Evolutionary conservation across 257 asterid genomes (phyloP), one percentile per base, ranked within the genome.

Genomic region (Solanum dulcamara): DNA sequence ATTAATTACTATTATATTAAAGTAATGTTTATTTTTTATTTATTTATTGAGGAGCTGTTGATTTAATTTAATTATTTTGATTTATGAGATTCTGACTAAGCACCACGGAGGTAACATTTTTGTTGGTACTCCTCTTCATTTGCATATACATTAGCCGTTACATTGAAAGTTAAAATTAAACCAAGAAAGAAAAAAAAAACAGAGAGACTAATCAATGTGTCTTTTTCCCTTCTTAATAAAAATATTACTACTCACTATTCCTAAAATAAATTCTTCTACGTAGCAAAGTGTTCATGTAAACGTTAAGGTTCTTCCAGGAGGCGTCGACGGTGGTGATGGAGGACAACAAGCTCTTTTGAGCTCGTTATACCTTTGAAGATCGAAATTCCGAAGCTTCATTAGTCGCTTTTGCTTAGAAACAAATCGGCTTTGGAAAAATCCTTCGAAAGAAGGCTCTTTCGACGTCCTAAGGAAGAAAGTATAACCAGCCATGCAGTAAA

Each of bases 401-500:
- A 94, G 92, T 72, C 87, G 90, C 84, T 91, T 94, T 90, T 91
- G 94, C 88, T 94, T 91, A 1, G 93, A 83, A 5, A 81, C 84
- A 80, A 92, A 90, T 7, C 94, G 92, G 86, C 92, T 87, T 84
- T 92, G 88, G 14, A 90, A 93, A 13, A 94, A 88, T 57, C 93
- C 96, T 82, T 94, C 94, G 80, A 92, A 92, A 48, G 90, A 86
- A 0, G 94, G 96, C 86, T 93, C 97, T 38, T 91, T 89, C 0
- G 94, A 85, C 0, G 96, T 93, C 88, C 84, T 70, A 71, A 94
- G 83, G 91, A 91, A 92, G 86, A 92, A 92, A 67, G 92, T 91
- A 71, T 92, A 92, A 74, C 93, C 92, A 2, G 87, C 83, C 57
- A 93, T 88, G 72, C 92, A 83, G 79, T 93, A 91, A 0, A 92